phyloP scores from a whole-genome alignment of 495 filamentous ascomycete genomes.

The Penicillium manginii region DNA sequence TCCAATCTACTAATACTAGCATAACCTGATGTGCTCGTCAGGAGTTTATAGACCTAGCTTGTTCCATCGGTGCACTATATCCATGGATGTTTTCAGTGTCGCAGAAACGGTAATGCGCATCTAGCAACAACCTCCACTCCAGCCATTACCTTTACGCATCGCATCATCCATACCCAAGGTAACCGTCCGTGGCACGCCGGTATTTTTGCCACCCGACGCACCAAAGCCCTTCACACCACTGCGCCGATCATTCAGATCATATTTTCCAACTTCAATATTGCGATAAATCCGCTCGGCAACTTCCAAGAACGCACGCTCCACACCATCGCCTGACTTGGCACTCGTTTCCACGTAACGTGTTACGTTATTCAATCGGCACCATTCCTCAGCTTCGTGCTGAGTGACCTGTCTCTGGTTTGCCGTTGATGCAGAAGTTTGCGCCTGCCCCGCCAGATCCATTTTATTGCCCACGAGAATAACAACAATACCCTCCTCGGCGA shows the following conservation, averaged over 20 bases:
- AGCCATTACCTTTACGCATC: slow-evolving; percentile 50
- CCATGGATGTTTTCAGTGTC: too few species aligned
- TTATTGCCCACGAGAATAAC: slow-evolving; percentile 97
- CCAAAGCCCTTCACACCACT: slow-evolving; percentile 87
- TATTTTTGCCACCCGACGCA: slow-evolving; percentile 49
- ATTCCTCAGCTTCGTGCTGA: slow-evolving; percentile 77
- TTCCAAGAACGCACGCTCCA: slow-evolving; percentile 89
- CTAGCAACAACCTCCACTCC: slow-evolving; percentile 54
- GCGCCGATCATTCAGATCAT: slow-evolving; percentile 91
- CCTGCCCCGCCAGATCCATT: slow-evolving; percentile 70
- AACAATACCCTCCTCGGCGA: slow-evolving; percentile 91
- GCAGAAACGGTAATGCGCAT: background rate
- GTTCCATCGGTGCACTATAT: too few species aligned
- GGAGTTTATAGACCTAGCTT: too few species aligned
- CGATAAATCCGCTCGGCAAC: slow-evolving; percentile 92
- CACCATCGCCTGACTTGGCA: slow-evolving; percentile 90
- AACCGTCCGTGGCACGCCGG: slow-evolving; percentile 52
- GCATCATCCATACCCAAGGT: slow-evolving; percentile 62
- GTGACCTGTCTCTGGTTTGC: slow-evolving; percentile 77
- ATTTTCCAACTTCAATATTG: slow-evolving; percentile 91
- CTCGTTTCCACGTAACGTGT: slow-evolving; percentile 94
- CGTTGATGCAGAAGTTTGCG: slow-evolving; percentile 31
- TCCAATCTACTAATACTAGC: too few species aligned
- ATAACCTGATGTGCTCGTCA: too few species aligned
- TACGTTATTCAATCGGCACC: slow-evolving; percentile 81